These are phyloP conservation scores for Margaritispora aquatica DNA, from an alignment of 495 filamentous ascomycete species.

Conservation along the genomic window DNA sequence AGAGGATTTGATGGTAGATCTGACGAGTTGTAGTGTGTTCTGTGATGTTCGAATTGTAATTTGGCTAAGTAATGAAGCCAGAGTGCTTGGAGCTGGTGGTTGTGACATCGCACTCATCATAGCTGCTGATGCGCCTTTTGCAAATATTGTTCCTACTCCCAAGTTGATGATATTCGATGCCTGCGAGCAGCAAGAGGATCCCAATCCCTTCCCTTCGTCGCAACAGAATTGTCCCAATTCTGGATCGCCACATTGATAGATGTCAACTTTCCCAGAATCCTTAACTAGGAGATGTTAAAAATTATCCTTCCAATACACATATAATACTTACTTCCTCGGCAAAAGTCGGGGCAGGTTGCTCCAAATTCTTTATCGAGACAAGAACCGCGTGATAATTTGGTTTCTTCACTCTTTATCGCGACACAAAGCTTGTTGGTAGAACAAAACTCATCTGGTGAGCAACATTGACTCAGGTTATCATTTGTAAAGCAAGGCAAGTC, in stretches of 20 bases:
- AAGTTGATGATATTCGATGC: not conserved
- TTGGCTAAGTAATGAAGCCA: not conserved
- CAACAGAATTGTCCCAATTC: constrained; percentile 2
- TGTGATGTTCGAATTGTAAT: no score
- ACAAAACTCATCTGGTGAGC: constrained; percentile 1
- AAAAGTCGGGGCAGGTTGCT: constrained; percentile 1
- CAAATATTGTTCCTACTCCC: not conserved
- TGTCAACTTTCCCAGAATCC: not conserved
- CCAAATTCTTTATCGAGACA: constrained; percentile 3
- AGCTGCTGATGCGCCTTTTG: not conserved
- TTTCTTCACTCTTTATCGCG: not conserved
- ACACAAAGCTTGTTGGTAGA: constrained; percentile 8
- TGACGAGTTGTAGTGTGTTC: not conserved
- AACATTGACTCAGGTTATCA: constrained; percentile 2
- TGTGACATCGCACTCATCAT: not conserved
- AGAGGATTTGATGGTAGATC: not conserved
- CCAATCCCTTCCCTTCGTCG: constrained; percentile 1
- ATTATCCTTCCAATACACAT: not conserved
- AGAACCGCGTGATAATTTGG: not conserved
- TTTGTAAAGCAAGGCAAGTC: constrained; percentile 1
- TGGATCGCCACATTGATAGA: constrained; percentile 5
- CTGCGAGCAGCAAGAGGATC: not conserved
- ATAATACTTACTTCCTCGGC: constrained; percentile 3
- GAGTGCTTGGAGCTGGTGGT: not conserved
- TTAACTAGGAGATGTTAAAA: constrained; percentile 3